Evolutionary conservation across 352 stramenopile species (phyloP), one percentile per base, ranked within the genome.

Genomic region (Pythium scleroteichum): DNA sequence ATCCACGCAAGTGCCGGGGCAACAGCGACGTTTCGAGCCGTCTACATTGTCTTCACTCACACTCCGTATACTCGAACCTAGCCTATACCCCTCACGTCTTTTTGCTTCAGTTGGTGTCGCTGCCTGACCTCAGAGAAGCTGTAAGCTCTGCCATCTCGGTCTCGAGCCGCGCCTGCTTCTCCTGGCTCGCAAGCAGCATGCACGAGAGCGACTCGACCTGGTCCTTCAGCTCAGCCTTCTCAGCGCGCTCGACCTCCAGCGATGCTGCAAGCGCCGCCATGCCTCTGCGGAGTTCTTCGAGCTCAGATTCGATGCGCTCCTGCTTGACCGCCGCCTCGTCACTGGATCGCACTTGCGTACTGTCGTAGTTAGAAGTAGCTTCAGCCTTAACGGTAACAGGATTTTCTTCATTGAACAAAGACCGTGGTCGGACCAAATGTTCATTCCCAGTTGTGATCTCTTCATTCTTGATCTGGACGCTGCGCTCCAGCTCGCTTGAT

Each of bases 221-320:
- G 35, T 29, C 33, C 17, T 58, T 58, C 14, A 58, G 17, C 17
- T 23, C 51, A 1, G 22, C 51, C n/a, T 48, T 58, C 38, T 58
- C 51, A 2, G 35, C 39, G n/a, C 47, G 35, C 40, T 58, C 51
- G 2, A 35, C 24, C n/a, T 22, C 51, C 16, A 58, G 24, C 14
- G 51, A 49, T 9, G 51, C 51, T 3, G 22, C 17, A 7, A 58
- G 38, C 5, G 38, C 35, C 10, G 35, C 38, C 23, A 58, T 22
- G 16, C 38, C 33, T 12, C 45, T 39, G 22, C 22, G 44, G 16
- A 58, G 39, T 20, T 49, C 38, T 8, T 51, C 45, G 23, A 20
- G 45, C 45, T 38, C 42, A 3, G 17, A 29, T 19, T 14, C 26
- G n/a, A 29, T 49, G n/a, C 10, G 17, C 42, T 20, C 9, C 1